Percentiles rank a stretch among this genome's conserved stretches.
Conservation (phyloP, 2,329 filamentous ascomycete genomes). For the Verticillium dahliae region DNA sequence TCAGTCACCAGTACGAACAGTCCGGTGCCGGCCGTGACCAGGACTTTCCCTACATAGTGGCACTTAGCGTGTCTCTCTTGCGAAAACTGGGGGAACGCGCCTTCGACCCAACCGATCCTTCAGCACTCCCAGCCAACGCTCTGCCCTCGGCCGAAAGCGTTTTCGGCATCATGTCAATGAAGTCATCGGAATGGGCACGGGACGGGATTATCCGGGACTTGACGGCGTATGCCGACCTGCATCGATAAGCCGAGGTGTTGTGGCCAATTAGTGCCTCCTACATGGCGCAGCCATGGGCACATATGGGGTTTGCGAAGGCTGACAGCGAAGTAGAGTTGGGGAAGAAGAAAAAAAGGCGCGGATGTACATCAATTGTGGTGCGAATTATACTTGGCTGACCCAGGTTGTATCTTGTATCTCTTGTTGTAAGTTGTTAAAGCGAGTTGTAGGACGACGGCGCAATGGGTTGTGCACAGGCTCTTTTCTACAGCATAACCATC, state of each 20-base stretch:
- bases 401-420: neutral
- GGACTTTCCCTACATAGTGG: conserved; percentile 57
- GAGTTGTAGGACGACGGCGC: neutral
- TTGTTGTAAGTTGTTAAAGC: neutral
- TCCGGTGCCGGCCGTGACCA: conserved; percentile 34
- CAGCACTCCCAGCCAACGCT: conserved; percentile 51
- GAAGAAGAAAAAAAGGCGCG: neutral
- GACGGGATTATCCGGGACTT: conserved; percentile 63
- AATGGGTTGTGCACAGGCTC: neutral
- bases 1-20: conserved; percentile 58
- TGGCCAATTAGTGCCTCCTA: neutral
- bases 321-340: neutral
- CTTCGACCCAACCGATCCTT: conserved; percentile 45
- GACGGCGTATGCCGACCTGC: conserved; percentile 54
- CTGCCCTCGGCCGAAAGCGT: conserved; percentile 63
- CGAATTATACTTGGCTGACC: neutral
- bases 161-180: conserved; percentile 60
- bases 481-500: neutral
- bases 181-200: conserved; percentile 53
- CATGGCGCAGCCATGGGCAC: neutral
- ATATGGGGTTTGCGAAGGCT: neutral
- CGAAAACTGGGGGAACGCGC: conserved; percentile 63
- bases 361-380: neutral
- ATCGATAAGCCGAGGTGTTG: conserved; percentile 12
- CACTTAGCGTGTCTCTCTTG: conserved; percentile 62